Conservation (phyloP, 148 eudicot species). For the Persicaria maculosa region DNA sequence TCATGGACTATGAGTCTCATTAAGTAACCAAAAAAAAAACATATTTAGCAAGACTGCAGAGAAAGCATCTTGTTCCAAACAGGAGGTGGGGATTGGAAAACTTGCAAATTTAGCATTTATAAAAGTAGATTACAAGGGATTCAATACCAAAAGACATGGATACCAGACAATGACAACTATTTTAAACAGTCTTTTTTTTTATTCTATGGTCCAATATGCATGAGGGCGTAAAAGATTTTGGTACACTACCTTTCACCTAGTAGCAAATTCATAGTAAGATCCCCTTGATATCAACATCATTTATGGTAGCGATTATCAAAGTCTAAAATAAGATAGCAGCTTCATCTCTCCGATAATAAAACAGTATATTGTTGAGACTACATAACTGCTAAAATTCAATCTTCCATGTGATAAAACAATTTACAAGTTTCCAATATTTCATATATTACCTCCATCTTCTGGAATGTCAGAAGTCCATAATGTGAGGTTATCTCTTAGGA, state of each 20-base stretch:
- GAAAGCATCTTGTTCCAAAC: background rate
- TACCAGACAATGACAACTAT: background rate
- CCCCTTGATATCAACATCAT: background rate
- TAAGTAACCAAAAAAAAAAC: background rate
- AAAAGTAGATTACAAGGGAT: background rate
- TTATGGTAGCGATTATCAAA: background rate
- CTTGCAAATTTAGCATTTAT: background rate
- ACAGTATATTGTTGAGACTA: background rate
- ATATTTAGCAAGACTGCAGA: background rate
- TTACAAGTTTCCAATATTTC: background rate
- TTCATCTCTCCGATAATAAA: background rate
- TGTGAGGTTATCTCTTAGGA: constrained; percentile 90
- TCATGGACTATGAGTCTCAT: background rate
- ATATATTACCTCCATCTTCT: constrained; percentile 61
- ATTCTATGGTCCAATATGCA: constrained; percentile 1
- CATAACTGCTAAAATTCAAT: background rate
- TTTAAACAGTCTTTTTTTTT: background rate
- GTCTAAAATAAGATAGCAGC: background rate
- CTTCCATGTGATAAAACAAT: background rate
- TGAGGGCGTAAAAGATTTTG: background rate
- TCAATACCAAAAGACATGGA: background rate
- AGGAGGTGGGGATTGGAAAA: background rate
- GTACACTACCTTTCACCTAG: background rate
- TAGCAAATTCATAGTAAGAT: background rate
- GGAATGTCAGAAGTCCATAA: constrained; percentile 96